phyloP scores from a whole-genome alignment of 148 eudicot species.

The Pharnaceum exiguum region DNA sequence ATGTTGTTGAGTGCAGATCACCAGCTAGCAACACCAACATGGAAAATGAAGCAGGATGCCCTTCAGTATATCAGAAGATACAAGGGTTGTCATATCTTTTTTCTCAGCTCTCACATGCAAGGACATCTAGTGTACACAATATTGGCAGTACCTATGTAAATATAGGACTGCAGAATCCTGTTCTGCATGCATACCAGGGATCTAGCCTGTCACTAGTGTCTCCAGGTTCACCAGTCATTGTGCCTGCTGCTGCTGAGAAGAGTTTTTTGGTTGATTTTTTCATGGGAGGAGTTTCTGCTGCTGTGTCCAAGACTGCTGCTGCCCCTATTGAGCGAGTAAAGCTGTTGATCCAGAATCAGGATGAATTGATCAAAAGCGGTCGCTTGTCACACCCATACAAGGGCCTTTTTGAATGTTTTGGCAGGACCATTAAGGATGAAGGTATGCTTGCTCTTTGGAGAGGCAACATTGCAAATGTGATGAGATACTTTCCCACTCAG shows the following conservation, averaged over 20 bases:
- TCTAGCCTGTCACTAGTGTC: slow-evolving; percentile 19
- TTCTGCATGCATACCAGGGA: slow-evolving; percentile 11
- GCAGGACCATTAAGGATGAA: slow-evolving; percentile 68
- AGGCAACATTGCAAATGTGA: slow-evolving; percentile 77
- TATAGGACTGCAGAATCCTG: slow-evolving; percentile 32
- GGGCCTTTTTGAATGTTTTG: slow-evolving; percentile 64
- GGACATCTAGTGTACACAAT: slow-evolving; percentile 18
- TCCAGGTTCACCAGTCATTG: slow-evolving; percentile 34
- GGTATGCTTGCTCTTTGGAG: slow-evolving; percentile 69
- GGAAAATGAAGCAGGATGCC: slow-evolving; percentile 40
- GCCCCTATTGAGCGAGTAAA: slow-evolving; percentile 83
- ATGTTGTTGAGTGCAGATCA: slow-evolving; percentile 23
- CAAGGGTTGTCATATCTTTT: slow-evolving; percentile 34
- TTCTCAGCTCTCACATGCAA: slow-evolving; percentile 36
- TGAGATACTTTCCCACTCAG: slow-evolving; percentile 92
- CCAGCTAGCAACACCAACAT: slow-evolving; percentile 24
- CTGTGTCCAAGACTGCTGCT: slow-evolving; percentile 73
- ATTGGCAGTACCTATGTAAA: slow-evolving; percentile 20
- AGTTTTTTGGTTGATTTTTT: slow-evolving; percentile 56
- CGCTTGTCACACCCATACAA: slow-evolving; percentile 68
- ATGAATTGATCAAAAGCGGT: slow-evolving; percentile 73
- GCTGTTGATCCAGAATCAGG: slow-evolving; percentile 77
- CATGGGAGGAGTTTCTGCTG: slow-evolving; percentile 77
- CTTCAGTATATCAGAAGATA: slow-evolving; percentile 37
- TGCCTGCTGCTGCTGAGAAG: slow-evolving; percentile 46